A percentile compares a stretch with the other conserved stretches of the same genome.
Conservation (phyloP, 2,329 filamentous ascomycete genomes). For the Claviceps sp. region DNA sequence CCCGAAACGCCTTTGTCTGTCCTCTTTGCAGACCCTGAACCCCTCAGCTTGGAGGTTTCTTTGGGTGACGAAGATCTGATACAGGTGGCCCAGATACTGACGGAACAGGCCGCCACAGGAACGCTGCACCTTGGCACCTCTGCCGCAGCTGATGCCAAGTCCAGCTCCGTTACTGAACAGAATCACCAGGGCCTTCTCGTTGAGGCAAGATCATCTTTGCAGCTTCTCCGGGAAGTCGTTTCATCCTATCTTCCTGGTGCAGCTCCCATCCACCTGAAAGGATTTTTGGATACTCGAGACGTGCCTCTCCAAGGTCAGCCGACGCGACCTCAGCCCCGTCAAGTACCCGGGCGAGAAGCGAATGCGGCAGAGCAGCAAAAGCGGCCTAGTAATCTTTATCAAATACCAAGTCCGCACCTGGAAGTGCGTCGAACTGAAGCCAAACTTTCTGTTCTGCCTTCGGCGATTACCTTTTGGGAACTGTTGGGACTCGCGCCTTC, state of each 20-base stretch:
- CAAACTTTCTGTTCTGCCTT: slow-evolving; percentile 58
- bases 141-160: slow-evolving; percentile 8
- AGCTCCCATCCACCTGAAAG: slow-evolving; percentile 27
- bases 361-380: slow-evolving; percentile 32
- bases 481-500: slow-evolving; percentile 61
- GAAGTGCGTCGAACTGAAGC: slow-evolving; percentile 58
- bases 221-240: slow-evolving; percentile 30
- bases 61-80: slow-evolving; percentile 47
- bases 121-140: slow-evolving; percentile 23
- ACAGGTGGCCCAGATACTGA: slow-evolving; percentile 56
- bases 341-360: slow-evolving; percentile 26
- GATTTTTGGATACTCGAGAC: slow-evolving; percentile 44
- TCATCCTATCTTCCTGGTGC: slow-evolving; percentile 29
- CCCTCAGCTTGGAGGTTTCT: slow-evolving; percentile 30
- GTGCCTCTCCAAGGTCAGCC: slow-evolving; percentile 39
- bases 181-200: slow-evolving; percentile 28
- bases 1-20: slow-evolving; percentile 37
- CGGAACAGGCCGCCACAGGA: slow-evolving; percentile 51
- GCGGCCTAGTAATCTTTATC: slow-evolving; percentile 41
- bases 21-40: slow-evolving; percentile 48
- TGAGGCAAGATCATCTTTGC: slow-evolving; percentile 33
- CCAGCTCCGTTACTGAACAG: slow-evolving; percentile 16
- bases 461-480: slow-evolving; percentile 71
- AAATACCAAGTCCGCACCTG: slow-evolving; percentile 55
- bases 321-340: slow-evolving; percentile 36